These are phyloP conservation scores for Corylus avellana DNA, from an alignment of 306 rosid species.

Conservation along the genomic window DNA sequence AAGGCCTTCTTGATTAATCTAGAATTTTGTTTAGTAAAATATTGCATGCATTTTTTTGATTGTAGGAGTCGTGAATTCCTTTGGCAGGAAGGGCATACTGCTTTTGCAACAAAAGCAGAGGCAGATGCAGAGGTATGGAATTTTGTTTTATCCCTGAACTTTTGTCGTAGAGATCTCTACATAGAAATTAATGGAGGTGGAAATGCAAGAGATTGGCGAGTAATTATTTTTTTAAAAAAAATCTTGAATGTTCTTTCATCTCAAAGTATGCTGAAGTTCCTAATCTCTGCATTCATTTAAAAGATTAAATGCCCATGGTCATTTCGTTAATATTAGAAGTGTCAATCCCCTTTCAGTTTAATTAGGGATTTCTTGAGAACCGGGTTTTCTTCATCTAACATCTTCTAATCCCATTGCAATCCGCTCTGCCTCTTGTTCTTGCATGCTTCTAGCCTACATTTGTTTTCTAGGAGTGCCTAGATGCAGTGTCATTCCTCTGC, in stretches of 20 bases:
- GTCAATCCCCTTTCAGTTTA: neutral
- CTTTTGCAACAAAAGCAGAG: constrained; percentile 89
- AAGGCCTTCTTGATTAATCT: neutral
- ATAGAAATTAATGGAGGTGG: neutral
- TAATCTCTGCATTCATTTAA: too few species aligned
- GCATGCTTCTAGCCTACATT: neutral
- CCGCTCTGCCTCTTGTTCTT: constrained; percentile 6
- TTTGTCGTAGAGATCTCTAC: neutral
- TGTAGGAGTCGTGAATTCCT: constrained; percentile 98
- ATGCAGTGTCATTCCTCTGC: neutral
- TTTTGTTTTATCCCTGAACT: neutral
- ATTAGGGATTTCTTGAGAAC: neutral
- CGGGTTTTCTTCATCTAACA: neutral
- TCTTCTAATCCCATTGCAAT: neutral
- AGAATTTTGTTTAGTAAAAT: constrained; percentile 1
- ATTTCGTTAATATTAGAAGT: neutral
- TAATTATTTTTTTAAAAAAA: neutral
- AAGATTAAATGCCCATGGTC: neutral
- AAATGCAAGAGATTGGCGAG: neutral
- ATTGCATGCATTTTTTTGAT: constrained; percentile 18
- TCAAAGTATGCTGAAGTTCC: neutral
- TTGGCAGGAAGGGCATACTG: constrained; percentile 99
- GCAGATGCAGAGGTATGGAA: constrained; percentile 81
- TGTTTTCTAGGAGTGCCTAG: constrained; percentile 10
- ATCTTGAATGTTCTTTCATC: neutral